Conservation (phyloP, 78 protist species). For the slime mould (Dictyostelium discoideum) region dicty_2.7 NC_007088.5:5973001-5973500, state of each 20-base stretch:
- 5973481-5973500: slow-evolving; percentile 89
- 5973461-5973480: slow-evolving; percentile 93
- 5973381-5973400: slow-evolving; percentile 93
- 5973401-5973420: slow-evolving; percentile 97
- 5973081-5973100: slow-evolving; percentile 91
- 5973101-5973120: slow-evolving; percentile 88
- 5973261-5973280: slow-evolving; percentile 87
- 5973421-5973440: slow-evolving; percentile 92
- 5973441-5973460: slow-evolving; percentile 99
- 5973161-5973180: slow-evolving; percentile 97
- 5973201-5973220: slow-evolving; percentile 95
- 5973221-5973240: slow-evolving; percentile 96
- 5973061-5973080: slow-evolving; percentile 93
- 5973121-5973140: slow-evolving; percentile 98
- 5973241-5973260: slow-evolving; percentile 96
- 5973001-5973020: slow-evolving; percentile 25
- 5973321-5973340: slow-evolving; percentile 95
- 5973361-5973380: slow-evolving; percentile 97
- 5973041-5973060: slow-evolving; percentile 83
- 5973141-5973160: slow-evolving; percentile 99
- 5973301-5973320: slow-evolving; percentile 90
- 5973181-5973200: slow-evolving; percentile 72
- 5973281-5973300: slow-evolving; percentile 96
- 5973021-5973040: slow-evolving; percentile 56
- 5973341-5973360: slow-evolving; percentile 98